Evolutionary conservation across 2,329 filamentous ascomycete species (phyloP).

Genomic region (Fusarium sp.): DNA sequence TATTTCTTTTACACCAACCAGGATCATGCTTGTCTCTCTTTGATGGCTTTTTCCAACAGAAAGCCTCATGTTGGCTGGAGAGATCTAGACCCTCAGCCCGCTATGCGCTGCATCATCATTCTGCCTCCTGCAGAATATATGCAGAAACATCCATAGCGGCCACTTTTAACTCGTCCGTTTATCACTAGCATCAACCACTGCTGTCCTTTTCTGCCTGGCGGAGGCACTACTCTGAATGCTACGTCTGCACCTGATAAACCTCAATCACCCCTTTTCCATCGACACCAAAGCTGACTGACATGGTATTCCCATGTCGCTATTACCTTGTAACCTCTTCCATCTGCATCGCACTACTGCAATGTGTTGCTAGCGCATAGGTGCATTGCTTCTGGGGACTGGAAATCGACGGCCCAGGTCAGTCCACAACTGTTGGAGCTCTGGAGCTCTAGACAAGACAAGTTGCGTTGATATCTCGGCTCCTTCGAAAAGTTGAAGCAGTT

Average conservation of each 20-base stretch:
- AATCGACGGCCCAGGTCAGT: constrained; percentile 29
- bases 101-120: constrained; percentile 23
- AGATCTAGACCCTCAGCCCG: constrained; percentile 32
- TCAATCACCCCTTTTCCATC: constrained; percentile 35
- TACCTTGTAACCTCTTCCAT: constrained; percentile 18
- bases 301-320: constrained; percentile 31
- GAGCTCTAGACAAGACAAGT: neutral
- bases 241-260: constrained; percentile 17
- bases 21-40: constrained; percentile 16
- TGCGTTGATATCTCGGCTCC: neutral
- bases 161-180: constrained; percentile 10
- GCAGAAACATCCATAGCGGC: constrained; percentile 27
- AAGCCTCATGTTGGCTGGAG: constrained; percentile 7
- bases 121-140: constrained; percentile 23
- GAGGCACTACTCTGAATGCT: constrained; percentile 10
- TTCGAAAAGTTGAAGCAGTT: too few relatives aligned
- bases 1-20: neutral
- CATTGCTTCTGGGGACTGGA: constrained; percentile 29
- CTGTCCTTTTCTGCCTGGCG: constrained; percentile 1
- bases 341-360: constrained; percentile 43
- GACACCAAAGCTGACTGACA: constrained; percentile 8
- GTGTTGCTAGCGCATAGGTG: constrained; percentile 34
- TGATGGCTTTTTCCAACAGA: neutral
- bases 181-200: constrained; percentile 14
- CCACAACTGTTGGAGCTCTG: constrained; percentile 6